These are phyloP conservation scores for Aureobasidium namibiae DNA, from an alignment of 2,329 filamentous ascomycete species.

Conservation along the genomic window DNA sequence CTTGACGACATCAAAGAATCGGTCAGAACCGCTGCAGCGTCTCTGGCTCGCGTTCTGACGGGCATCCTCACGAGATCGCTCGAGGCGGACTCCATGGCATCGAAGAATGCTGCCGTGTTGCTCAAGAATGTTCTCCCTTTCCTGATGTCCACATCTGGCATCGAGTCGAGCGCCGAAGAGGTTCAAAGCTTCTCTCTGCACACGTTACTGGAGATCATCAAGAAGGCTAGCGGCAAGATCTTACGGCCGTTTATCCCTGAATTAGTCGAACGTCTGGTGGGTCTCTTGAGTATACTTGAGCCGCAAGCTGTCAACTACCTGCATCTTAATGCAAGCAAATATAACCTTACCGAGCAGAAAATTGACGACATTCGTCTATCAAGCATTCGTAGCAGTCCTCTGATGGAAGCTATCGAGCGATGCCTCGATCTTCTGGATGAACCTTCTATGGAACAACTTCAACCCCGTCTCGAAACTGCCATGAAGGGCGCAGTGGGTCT, in stretches of 20 bases:
- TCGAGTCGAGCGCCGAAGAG: slow-evolving; percentile 82
- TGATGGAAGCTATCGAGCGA: slow-evolving; percentile 87
- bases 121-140: slow-evolving; percentile 84
- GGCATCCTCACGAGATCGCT: slow-evolving; percentile 78
- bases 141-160: slow-evolving; percentile 75
- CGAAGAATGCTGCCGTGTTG: slow-evolving; percentile 65
- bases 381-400: slow-evolving; percentile 74
- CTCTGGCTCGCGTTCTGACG: slow-evolving; percentile 74
- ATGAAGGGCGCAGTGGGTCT: slow-evolving; percentile 84
- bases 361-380: slow-evolving; percentile 81
- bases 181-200: slow-evolving; percentile 72
- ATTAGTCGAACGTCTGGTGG: slow-evolving; percentile 73
- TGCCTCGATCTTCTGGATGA: slow-evolving; percentile 78
- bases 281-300: slow-evolving; percentile 78
- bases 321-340: slow-evolving; percentile 76
- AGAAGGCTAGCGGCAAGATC: slow-evolving; percentile 69
- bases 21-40: slow-evolving; percentile 71
- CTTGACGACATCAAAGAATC: slow-evolving; percentile 93
- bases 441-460: slow-evolving; percentile 64
- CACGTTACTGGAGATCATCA: slow-evolving; percentile 81
- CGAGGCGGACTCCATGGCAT: slow-evolving; percentile 62
- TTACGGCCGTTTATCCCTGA: slow-evolving; percentile 73
- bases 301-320: slow-evolving; percentile 85
- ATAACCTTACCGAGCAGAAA: slow-evolving; percentile 77
- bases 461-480: slow-evolving; percentile 62